phyloP scores from a whole-genome alignment of 1,284 basidiomycete species.

The Pterulicium gracile region DNA sequence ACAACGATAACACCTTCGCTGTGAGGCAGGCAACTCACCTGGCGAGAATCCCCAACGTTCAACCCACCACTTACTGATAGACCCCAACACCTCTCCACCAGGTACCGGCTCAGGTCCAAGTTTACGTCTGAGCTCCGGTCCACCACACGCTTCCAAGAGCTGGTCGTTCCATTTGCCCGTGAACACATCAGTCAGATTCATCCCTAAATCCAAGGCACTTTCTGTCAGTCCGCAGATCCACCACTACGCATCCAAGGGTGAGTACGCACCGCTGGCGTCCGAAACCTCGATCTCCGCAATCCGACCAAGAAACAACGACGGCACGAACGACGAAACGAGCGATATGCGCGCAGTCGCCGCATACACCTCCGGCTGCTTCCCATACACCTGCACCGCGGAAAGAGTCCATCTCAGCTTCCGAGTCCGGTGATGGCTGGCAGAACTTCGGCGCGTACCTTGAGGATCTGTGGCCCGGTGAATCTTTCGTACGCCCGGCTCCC shows the following conservation, averaged over 20 bases:
- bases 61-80: constrained; percentile 63
- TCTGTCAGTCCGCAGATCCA: no score
- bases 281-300: constrained; percentile 67
- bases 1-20: constrained; percentile 5
- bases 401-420: no score
- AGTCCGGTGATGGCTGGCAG: no score
- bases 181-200: constrained; percentile 76
- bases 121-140: constrained; percentile 57
- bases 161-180: constrained; percentile 60
- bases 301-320: constrained; percentile 64
- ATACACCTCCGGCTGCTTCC: constrained; percentile 51
- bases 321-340: constrained; percentile 76
- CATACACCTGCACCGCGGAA: constrained; percentile 38
- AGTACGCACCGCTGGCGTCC: constrained; percentile 71
- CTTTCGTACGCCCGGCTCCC: constrained; percentile 83
- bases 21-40: constrained; percentile 26
- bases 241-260: no score
- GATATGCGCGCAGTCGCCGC: constrained; percentile 60
- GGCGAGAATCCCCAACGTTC: constrained; percentile 67
- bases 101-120: constrained; percentile 73
- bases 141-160: constrained; percentile 52
- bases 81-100: constrained; percentile 58
- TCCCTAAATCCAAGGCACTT: no score
- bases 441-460: constrained; percentile 53
- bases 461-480: constrained; percentile 83